Conservation (phyloP, 306 rosid species). For the Castanopsis chinensis region DNA sequence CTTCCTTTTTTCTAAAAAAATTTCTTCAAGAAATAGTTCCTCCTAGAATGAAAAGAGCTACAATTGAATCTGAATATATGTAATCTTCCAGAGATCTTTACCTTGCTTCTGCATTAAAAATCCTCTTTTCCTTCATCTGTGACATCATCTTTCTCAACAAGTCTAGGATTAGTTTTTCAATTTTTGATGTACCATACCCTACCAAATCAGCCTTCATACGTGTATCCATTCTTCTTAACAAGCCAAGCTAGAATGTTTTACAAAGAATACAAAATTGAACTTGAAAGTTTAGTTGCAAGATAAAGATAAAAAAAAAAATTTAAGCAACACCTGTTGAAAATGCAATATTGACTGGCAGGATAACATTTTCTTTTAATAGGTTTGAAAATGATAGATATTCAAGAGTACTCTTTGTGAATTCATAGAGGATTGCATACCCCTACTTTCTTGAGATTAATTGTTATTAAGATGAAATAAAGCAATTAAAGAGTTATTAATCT, state of each 20-base stretch:
- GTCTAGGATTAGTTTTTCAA: slow-evolving; percentile 56
- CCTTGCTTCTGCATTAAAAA: slow-evolving; percentile 51
- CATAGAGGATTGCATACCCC: no score
- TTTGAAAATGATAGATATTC: no score
- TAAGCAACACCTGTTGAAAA: no score
- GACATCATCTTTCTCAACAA: slow-evolving; percentile 65
- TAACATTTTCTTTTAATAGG: no score
- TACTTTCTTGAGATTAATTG: no score
- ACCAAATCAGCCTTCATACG: slow-evolving; percentile 87
- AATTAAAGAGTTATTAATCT: no score
- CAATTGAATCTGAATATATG: slow-evolving; percentile 88
- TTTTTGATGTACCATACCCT: slow-evolving; percentile 49
- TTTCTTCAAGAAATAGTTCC: slow-evolving; percentile 63
- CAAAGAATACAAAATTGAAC: no score
- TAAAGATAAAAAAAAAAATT: no score
- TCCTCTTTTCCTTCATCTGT: slow-evolving; percentile 63
- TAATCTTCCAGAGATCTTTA: slow-evolving; percentile 78
- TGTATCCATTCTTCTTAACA: slow-evolving; percentile 90
- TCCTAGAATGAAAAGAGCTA: slow-evolving; percentile 72
- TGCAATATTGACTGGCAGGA: no score
- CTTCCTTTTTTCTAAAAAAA: neutral
- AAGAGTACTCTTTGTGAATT: no score
- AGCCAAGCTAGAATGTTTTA: slow-evolving; percentile 76
- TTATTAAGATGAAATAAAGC: no score
- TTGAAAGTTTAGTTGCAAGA: no score